Evolutionary conservation across 441 rosid species (phyloP).

Genomic region (Pelargonium citronellum): DNA sequence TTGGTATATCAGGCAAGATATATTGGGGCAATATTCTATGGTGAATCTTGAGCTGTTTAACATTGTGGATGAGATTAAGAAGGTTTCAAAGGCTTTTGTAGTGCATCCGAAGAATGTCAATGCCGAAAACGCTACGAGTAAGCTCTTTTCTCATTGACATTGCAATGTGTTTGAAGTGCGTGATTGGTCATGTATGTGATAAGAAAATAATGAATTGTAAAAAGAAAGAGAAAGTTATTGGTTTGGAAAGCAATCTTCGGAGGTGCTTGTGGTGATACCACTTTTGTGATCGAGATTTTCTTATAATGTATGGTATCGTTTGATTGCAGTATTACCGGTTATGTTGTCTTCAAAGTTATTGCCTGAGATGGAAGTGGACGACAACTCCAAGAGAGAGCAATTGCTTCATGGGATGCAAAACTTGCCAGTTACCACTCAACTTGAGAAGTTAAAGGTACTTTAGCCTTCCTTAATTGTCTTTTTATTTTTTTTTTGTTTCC

Average conservation of each 20-base stretch:
- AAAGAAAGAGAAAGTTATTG: not conserved
- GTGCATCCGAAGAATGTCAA: slow-evolving; percentile 87
- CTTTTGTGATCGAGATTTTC: not conserved
- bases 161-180: not conserved
- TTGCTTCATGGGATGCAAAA: slow-evolving; percentile 81
- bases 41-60: slow-evolving; percentile 89
- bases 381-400: slow-evolving; percentile 75
- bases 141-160: not conserved
- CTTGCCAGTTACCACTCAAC: slow-evolving; percentile 63
- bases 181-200: not conserved
- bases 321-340: slow-evolving; percentile 75
- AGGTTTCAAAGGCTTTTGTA: slow-evolving; percentile 81
- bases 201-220: not conserved
- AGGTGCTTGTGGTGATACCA: not conserved
- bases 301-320: not conserved
- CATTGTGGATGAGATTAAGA: slow-evolving; percentile 77
- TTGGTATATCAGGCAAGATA: slow-evolving; percentile 64
- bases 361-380: slow-evolving; percentile 91
- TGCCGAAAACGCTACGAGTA: slow-evolving; percentile 78
- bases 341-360: slow-evolving; percentile 89
- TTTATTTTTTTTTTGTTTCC: not conserved
- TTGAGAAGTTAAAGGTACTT: slow-evolving; percentile 70
- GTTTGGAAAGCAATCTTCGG: not conserved
- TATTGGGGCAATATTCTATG: slow-evolving; percentile 88
- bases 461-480: not conserved